phyloP scores from a whole-genome alignment of 148 eudicot genomes.

The Polygonum aviculare region DNA sequence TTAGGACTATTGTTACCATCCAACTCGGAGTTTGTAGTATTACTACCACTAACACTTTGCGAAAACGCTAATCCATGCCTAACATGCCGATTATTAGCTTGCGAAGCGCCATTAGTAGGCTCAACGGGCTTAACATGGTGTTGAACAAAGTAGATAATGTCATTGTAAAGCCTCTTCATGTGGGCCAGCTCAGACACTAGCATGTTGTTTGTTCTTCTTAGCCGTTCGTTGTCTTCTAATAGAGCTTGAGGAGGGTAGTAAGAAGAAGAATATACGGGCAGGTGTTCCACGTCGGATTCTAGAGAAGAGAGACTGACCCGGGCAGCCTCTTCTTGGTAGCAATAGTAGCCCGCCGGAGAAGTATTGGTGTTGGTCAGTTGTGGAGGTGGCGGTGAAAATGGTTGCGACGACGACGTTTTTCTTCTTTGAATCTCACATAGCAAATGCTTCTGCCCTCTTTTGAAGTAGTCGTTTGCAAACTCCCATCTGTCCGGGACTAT shows the following conservation, averaged over 20 bases:
- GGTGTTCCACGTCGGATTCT: constrained; percentile 38
- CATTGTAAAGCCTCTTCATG: constrained; percentile 79
- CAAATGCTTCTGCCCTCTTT: constrained; percentile 70
- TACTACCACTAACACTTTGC: constrained; percentile 9
- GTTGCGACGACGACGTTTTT: constrained; percentile 51
- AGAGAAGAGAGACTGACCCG: constrained; percentile 52
- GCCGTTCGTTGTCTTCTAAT: constrained; percentile 64
- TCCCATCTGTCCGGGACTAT: constrained; percentile 86
- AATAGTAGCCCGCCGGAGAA: constrained; percentile 18
- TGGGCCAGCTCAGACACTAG: constrained; percentile 69
- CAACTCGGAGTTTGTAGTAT: constrained; percentile 1
- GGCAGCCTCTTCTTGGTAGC: constrained; percentile 9
- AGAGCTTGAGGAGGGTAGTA: constrained; percentile 1
- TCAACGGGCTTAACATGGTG: constrained; percentile 80
- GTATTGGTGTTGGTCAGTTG: background rate
- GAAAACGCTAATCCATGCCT: background rate
- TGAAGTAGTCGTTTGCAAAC: constrained; percentile 84
- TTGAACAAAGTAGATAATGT: constrained; percentile 76
- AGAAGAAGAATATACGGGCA: background rate
- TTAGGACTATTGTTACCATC: constrained; percentile 13
- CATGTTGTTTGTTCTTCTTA: constrained; percentile 58
- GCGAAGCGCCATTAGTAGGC: constrained; percentile 10
- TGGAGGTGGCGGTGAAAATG: constrained; percentile 19
- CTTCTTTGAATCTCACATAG: constrained; percentile 85
- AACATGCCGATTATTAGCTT: background rate